Evolutionary conservation across 495 filamentous ascomycete genomes (phyloP).

Genomic region (Penicillium salamii): DNA sequence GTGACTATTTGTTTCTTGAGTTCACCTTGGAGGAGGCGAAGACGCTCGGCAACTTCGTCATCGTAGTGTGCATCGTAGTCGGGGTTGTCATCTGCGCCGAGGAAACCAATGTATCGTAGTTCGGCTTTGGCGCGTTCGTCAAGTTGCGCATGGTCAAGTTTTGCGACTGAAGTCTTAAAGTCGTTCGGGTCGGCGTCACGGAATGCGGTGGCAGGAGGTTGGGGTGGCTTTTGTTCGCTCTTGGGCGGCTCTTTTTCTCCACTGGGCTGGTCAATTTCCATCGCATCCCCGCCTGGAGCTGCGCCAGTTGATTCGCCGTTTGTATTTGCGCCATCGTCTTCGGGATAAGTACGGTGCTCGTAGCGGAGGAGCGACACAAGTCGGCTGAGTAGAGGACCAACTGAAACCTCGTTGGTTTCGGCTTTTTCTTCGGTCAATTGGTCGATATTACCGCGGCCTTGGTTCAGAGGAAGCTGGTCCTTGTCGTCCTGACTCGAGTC

Average conservation of each 20-base stretch:
- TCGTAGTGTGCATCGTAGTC: slow-evolving; percentile 89
- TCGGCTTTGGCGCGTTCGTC: slow-evolving; percentile 90
- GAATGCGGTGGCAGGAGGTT: slow-evolving; percentile 73
- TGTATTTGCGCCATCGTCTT: slow-evolving; percentile 43
- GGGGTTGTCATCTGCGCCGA: slow-evolving; percentile 63
- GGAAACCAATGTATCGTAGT: slow-evolving; percentile 88
- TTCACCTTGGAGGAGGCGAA: slow-evolving; percentile 78
- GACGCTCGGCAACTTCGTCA: slow-evolving; percentile 87
- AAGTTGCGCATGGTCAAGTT: slow-evolving; percentile 77
- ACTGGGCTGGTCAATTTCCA: slow-evolving; percentile 44
- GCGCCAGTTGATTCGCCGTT: slow-evolving; percentile 51
- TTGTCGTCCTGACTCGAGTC: slow-evolving; percentile 56
- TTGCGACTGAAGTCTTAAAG: slow-evolving; percentile 56
- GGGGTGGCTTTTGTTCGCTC: slow-evolving; percentile 46
- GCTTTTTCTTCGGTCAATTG: slow-evolving; percentile 77
- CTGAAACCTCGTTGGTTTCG: slow-evolving; percentile 87
- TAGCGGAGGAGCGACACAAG: slow-evolving; percentile 79
- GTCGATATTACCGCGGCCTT: slow-evolving; percentile 79
- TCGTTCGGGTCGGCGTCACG: slow-evolving; percentile 61
- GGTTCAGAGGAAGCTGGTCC: slow-evolving; percentile 71
- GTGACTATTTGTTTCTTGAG: slow-evolving; percentile 75
- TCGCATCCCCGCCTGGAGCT: slow-evolving; percentile 53
- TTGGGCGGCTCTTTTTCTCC: slow-evolving; percentile 42
- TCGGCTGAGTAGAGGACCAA: slow-evolving; percentile 81
- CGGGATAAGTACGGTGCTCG: slow-evolving; percentile 64